Percentiles rank a stretch among this genome's conserved stretches.
Conservation (phyloP, 2,329 filamentous ascomycete species). For the Aspergillus phoenicis region DNA sequence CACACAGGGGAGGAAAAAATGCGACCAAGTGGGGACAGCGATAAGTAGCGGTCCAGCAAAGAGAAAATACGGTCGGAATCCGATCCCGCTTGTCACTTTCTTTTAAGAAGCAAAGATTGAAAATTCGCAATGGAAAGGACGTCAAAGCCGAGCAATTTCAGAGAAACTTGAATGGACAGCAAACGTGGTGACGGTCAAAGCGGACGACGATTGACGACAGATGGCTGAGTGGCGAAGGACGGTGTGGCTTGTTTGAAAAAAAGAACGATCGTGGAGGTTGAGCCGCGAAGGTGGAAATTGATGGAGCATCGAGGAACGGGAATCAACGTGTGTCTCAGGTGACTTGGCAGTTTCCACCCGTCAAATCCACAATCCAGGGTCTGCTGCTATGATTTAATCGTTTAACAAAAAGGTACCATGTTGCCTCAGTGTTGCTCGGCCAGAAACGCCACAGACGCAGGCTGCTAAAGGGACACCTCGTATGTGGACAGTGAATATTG, state of each 20-base stretch:
- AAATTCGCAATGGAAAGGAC: no score
- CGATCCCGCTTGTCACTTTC: not conserved
- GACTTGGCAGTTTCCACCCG: not conserved
- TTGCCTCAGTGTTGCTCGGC: not conserved
- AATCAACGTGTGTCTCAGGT: constrained; percentile 2
- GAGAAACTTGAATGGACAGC: not conserved
- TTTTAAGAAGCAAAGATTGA: not conserved
- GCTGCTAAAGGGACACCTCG: not conserved
- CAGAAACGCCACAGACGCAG: not conserved
- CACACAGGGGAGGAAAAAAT: not conserved
- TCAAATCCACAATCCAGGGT: constrained; percentile 1
- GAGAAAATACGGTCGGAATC: not conserved
- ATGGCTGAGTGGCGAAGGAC: not conserved
- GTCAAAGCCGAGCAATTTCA: not conserved
- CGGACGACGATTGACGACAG: not conserved
- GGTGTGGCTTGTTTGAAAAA: not conserved
- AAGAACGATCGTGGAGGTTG: not conserved
- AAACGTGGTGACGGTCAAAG: not conserved
- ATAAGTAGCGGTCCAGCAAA: not conserved
- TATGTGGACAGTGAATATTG: not conserved
- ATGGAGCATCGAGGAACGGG: not conserved
- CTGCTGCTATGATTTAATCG: not conserved
- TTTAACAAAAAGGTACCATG: not conserved
- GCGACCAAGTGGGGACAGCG: not conserved
- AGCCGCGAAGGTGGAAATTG: not conserved